Base-by-base conservation (phyloP, 164 flowering plant genomes). In the Houttuynia cordata region DNA sequence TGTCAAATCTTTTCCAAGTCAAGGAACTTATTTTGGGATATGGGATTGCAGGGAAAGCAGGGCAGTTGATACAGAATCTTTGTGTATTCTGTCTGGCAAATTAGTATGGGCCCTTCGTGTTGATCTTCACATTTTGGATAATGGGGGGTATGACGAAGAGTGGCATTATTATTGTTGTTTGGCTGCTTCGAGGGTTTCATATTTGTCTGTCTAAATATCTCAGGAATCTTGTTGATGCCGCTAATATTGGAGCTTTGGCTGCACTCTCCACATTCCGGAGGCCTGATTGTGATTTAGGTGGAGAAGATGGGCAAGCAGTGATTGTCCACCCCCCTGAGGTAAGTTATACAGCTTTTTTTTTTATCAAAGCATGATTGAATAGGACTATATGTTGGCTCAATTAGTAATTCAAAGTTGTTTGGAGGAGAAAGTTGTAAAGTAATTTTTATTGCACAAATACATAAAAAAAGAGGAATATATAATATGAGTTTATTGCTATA, bases 151-250 rank as follows among this genome's bases (percentile, higher is more conserved):
- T 64, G 79, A 25, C 53, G 15, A 63, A 39, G 10, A 34, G 51
- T 49, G 22, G 49, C 49, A 42, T 14, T 42, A 1, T 4, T 42
- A 8, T 42, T 42, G 7, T 14, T 42, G 49, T 42, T 40, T 14
- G 17, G 49, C 17, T 10, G 49, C 49, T 42, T 42, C 49, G 1
- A 42, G 17, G 17, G 49, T 42, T 14, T 42, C 17, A 42, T 42
- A 10, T 42, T 56, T 57, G 40, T 54, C 39, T 59, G 62, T 22
- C 61, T 30, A 30, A 50, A 60, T 52, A 61, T 65, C 49, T 66
- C 76, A 90, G 99, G 64, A 93, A 93, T 78, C 91, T 93, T 64
- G 83, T 93, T 70, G 99, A 93, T 85, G 97, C 97, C 69, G 88
- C 97, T 60, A 93, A 93, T 78, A 70, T 90, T 75, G 99, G 97